phyloP scores from a whole-genome alignment of 306 rosid species.

The Adenanthera pavonina region DNA sequence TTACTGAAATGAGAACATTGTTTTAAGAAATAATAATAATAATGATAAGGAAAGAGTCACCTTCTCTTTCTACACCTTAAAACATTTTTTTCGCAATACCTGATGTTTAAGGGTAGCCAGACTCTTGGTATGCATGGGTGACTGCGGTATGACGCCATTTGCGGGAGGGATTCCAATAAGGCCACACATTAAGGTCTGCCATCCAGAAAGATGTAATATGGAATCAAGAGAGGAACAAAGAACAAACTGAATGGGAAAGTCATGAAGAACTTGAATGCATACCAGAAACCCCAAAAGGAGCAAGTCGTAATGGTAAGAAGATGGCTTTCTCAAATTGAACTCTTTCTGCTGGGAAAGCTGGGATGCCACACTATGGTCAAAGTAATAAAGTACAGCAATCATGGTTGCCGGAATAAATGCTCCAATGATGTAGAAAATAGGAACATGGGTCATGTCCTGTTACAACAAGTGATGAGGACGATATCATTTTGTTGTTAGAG shows the following conservation, averaged over 20 bases:
- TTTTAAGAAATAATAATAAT: neutral
- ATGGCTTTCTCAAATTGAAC: constrained; percentile 93
- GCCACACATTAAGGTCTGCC: constrained; percentile 91
- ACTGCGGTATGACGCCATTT: constrained; percentile 97
- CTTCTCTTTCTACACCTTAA: neutral
- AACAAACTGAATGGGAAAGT: neutral
- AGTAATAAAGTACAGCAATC: constrained; percentile 97
- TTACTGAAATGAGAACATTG: constrained; percentile 1
- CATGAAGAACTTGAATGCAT: constrained; percentile 26
- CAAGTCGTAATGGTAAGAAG: constrained; percentile 94
- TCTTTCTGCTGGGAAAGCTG: constrained; percentile 98
- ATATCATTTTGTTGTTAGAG: neutral
- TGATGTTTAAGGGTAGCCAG: constrained; percentile 98
- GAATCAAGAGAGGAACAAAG: neutral
- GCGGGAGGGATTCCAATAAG: constrained; percentile 95
- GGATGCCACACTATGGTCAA: constrained; percentile 97
- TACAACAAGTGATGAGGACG: neutral
- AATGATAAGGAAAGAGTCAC: neutral
- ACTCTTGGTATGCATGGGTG: constrained; percentile 99
- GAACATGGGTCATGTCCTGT: constrained; percentile 93
- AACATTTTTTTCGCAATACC: constrained; percentile 48
- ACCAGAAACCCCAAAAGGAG: constrained; percentile 93
- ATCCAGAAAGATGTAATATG: constrained; percentile 24
- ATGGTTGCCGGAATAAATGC: constrained; percentile 98
- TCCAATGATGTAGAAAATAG: constrained; percentile 82